Conservation (phyloP, 2,329 filamentous ascomycete genomes). For the Stagonosporopsis cucurbitacearum region DNA sequence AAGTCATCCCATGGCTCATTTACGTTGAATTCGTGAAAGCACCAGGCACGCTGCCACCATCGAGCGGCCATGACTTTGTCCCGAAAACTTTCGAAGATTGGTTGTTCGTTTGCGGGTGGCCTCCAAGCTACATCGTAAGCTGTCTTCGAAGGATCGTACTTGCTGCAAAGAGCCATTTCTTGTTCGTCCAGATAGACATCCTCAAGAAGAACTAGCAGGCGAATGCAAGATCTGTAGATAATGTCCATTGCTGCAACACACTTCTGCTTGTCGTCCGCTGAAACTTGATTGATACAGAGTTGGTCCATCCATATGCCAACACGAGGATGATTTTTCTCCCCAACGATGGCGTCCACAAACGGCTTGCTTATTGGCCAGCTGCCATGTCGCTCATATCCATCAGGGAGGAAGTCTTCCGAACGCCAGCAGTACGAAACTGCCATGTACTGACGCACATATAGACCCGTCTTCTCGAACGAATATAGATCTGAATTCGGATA, state of each 20-base stretch:
- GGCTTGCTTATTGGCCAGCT: conserved; percentile 25
- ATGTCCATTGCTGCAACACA: conserved; percentile 28
- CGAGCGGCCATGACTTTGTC: conserved; percentile 16
- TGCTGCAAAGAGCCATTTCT: conserved; percentile 9
- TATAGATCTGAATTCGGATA: conserved; percentile 9
- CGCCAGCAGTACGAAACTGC: conserved; percentile 29
- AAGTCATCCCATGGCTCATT: conserved; percentile 23
- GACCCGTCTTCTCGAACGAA: conserved; percentile 17
- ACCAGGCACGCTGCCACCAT: conserved; percentile 28
- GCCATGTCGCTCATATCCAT: conserved; percentile 15
- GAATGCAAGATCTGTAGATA: conserved; percentile 25
- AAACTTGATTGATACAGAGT: conserved; percentile 23
- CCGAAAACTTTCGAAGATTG: conserved; percentile 9
- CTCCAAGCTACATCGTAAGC: conserved; percentile 4
- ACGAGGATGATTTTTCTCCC: conserved; percentile 21
- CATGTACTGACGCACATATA: conserved; percentile 25
- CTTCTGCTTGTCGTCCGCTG: conserved; percentile 15
- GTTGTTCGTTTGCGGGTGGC: neutral
- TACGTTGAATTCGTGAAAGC: conserved; percentile 25
- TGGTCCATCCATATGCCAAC: conserved; percentile 31
- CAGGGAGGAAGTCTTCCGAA: conserved; percentile 13
- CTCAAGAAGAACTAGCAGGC: conserved; percentile 21
- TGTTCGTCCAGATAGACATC: conserved; percentile 19
- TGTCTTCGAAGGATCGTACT: neutral
- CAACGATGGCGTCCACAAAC: conserved; percentile 25